A percentile compares a stretch with the other conserved stretches of the same genome.
phyloP scores from a whole-genome alignment of 208 protist genomes.

The Angomonas deanei region DNA sequence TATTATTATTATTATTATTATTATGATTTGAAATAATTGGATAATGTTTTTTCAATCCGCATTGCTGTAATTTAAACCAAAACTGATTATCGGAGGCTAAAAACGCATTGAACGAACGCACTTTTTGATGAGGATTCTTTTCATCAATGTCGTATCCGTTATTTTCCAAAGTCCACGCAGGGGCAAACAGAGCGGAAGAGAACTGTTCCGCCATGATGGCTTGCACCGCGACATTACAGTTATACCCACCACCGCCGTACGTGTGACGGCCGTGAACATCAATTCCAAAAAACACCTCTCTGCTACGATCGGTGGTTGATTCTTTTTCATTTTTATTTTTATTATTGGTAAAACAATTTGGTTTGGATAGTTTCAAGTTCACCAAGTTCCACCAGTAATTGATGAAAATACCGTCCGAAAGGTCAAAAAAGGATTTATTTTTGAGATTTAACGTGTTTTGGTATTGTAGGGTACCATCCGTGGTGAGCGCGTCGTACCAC shows the following conservation, averaged over 20 bases:
- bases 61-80: not conserved
- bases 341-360: not conserved
- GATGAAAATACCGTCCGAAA: constrained; percentile 76
- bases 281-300: constrained; percentile 75
- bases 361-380: constrained; percentile 19
- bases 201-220: constrained; percentile 18
- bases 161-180: constrained; percentile 78
- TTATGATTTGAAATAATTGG: no score
- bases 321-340: not conserved
- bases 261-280: constrained; percentile 81
- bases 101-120: not conserved
- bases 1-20: no score
- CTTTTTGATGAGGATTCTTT: not conserved
- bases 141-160: not conserved
- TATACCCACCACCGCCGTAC: constrained; percentile 75
- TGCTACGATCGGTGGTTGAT: constrained; percentile 22
- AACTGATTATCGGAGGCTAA: not conserved
- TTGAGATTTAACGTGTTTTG: constrained; percentile 72
- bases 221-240: constrained; percentile 39
- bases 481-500: constrained; percentile 90
- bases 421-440: constrained; percentile 85
- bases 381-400: constrained; percentile 87
- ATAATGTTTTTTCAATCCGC: not conserved
- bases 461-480: constrained; percentile 45
- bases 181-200: constrained; percentile 88